These are phyloP conservation scores for Colletotrichum limetticola DNA, from an alignment of 2,329 filamentous ascomycete genomes.

Conservation along the genomic window DNA sequence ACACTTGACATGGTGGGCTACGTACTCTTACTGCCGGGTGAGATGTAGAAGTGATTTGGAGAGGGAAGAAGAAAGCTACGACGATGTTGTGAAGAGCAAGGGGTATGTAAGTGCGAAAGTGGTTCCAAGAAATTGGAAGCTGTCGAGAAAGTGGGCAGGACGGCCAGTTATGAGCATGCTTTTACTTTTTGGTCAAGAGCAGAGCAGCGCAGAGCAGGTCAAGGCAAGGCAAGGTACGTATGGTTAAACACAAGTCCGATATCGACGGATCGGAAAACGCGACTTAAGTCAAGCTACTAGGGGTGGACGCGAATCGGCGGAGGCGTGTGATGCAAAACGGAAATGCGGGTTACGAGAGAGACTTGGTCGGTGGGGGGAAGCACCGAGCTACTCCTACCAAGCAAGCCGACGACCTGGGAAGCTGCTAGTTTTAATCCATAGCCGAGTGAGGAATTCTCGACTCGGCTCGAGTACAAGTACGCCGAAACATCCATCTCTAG, in stretches of 20 bases:
- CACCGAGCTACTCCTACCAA: no score
- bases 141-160: slow-evolving; percentile 7
- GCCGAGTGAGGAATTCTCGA: not conserved
- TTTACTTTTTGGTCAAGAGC: slow-evolving; percentile 3
- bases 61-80: not conserved
- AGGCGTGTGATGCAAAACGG: slow-evolving; percentile 10
- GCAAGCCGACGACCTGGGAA: not conserved
- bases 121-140: not conserved
- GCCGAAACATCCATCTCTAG: not conserved
- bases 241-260: slow-evolving; percentile 11
- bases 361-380: not conserved
- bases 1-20: slow-evolving; percentile 20
- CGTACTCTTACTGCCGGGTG: not conserved
- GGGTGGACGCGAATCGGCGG: slow-evolving; percentile 6
- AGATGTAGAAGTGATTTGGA: not conserved
- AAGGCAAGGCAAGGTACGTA: not conserved
- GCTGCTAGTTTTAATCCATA: not conserved
- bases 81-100: not conserved
- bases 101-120: not conserved
- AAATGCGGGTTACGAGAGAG: slow-evolving; percentile 28
- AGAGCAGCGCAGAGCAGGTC: not conserved
- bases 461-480: slow-evolving; percentile 4
- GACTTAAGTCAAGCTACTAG: slow-evolving; percentile 1
- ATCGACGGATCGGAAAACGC: slow-evolving; percentile 23
- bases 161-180: slow-evolving; percentile 2